Base-by-base conservation (phyloP, 805 yeast genomes). In the Osmozyma mogii region DNA sequence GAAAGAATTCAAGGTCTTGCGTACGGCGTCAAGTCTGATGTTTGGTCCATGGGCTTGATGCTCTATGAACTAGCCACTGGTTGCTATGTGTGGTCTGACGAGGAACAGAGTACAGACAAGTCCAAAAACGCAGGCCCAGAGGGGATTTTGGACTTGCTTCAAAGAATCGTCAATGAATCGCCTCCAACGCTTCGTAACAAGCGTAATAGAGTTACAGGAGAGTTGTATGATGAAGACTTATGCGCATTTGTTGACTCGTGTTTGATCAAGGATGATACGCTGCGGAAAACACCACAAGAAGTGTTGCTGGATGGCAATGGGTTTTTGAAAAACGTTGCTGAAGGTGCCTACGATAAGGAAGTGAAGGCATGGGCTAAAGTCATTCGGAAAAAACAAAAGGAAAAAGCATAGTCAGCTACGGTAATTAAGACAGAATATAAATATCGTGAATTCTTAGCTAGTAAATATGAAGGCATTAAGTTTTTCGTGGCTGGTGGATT, bases 11-110 rank as follows among this genome's bases (percentile, higher is more conserved):
- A 87, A 56, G 99, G 99, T 12, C 84, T 84, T 24, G 78, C 79
- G 7, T 92, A 92, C 56, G 82, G 95, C 6, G 79, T 88, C n/a
- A 87, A 88, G 43, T 89, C 95, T 22, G 99, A 92, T 53, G 89
- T 92, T 9, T 92, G 99, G 99, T 85, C 96, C 0, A 60, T 88
- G 41, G 99, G 98, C 1, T 62, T 92, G 25, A 82, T 88, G 78
- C 64, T 92, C 23, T 75, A 84, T 29, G 97, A 92, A 53, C 62
- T 92, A 30, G 89, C 95, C 1, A 74, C 83, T 3, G 97, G 97
- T 0, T 67, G 66, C 31, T 79, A 81, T 43, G 92, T 96, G 2
- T 78, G 88, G 64, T 70, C 72, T 14, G 78, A 74, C 37, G 70
- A 68, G 16, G 70, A 66, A 20, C 48, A 32, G 32, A 43, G 37